Base-by-base conservation (phyloP, 2,329 filamentous ascomycete genomes). In the Berkeleyomyces basicola region DNA sequence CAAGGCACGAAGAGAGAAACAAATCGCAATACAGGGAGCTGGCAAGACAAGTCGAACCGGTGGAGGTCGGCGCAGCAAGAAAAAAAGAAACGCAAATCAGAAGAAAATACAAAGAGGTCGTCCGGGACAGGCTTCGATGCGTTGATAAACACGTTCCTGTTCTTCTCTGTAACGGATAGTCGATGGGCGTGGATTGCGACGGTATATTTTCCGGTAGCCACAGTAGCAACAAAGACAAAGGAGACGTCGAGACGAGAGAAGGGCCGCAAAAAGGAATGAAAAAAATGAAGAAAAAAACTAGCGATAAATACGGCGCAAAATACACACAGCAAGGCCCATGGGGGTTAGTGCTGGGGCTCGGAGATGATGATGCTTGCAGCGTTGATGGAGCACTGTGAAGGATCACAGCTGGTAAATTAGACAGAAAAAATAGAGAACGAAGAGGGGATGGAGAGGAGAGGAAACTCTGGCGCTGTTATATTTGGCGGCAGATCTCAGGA, bases 11-110 rank as follows among this genome's bases (percentile, higher is more conserved):
- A 55, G 49, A 55, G 49, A 55, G 49, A 55, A 31, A 55, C 49
- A 55, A 55, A 55, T 55, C 49, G 49, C 49, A 55, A 55, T 55
- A 55, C 49, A 55, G 49, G 49, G 49, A 59, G 44, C 33, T 59
- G 14, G 37, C 37, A 39, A 61, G 46, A 23, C 37, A 44, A 55
- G n/a, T 46, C 16, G 43, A 46, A n/a, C 43, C 11, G 43, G 43
- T 46, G 43, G 43, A 46, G 43, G 11, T 46, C 10, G 40, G 39
- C 42, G 37, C 42, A 49, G 10, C 23, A 51, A 9, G n/a, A 16
- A 40, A 43, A 40, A 11, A 51, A 31, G 23, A 9, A 23, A 36
- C 46, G 58, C 36, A 36, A 61, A 58, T 7, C 10, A n/a, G 16
- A 44, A 43, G n/a, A 44, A 43, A 55, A 39, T 3, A 2, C 14